Conservation (phyloP, 805 yeast species). For the Kodamaea nitidulidarum region DNA sequence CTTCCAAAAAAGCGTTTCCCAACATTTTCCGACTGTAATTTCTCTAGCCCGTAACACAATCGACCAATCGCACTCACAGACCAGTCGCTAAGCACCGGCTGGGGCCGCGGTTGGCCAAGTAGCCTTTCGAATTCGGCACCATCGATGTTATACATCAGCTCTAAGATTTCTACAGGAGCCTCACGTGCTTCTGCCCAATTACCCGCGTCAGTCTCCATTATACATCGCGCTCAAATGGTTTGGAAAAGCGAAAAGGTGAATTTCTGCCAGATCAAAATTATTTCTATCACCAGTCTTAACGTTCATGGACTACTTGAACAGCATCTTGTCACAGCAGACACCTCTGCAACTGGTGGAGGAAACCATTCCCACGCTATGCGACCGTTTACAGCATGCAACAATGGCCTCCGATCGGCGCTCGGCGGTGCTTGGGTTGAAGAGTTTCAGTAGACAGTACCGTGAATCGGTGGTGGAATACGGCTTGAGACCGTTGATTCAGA, state of each 20-base stretch:
- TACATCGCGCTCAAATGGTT: too few relatives aligned
- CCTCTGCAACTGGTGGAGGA: slow-evolving; percentile 59
- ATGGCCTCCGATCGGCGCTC: slow-evolving; percentile 82
- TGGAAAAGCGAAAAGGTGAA: too few relatives aligned
- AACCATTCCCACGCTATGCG: slow-evolving; percentile 84
- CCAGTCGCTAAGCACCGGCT: slow-evolving; percentile 42
- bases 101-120: slow-evolving; percentile 6
- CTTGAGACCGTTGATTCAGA: slow-evolving; percentile 63
- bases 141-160: slow-evolving; percentile 1
- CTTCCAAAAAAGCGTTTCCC: slow-evolving; percentile 1
- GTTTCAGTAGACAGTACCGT: slow-evolving; percentile 82
- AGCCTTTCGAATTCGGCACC: slow-evolving; percentile 15
- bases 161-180: neutral
- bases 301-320: slow-evolving; percentile 38
- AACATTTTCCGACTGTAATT: slow-evolving; percentile 18
- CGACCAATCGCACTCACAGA: slow-evolving; percentile 44
- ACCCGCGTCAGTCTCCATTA: neutral
- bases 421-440: slow-evolving; percentile 84
- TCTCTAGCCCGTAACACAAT: slow-evolving; percentile 45
- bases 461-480: slow-evolving; percentile 90
- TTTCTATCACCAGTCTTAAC: neutral
- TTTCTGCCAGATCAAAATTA: too few relatives aligned
- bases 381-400: slow-evolving; percentile 78
- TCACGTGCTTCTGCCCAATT: neutral
- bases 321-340: slow-evolving; percentile 31